Percentiles rank a stretch among this genome's conserved stretches.
Evolutionary conservation across 2,329 filamentous ascomycete genomes (phyloP).

Genomic region (Cladophialophora immunda): DNA sequence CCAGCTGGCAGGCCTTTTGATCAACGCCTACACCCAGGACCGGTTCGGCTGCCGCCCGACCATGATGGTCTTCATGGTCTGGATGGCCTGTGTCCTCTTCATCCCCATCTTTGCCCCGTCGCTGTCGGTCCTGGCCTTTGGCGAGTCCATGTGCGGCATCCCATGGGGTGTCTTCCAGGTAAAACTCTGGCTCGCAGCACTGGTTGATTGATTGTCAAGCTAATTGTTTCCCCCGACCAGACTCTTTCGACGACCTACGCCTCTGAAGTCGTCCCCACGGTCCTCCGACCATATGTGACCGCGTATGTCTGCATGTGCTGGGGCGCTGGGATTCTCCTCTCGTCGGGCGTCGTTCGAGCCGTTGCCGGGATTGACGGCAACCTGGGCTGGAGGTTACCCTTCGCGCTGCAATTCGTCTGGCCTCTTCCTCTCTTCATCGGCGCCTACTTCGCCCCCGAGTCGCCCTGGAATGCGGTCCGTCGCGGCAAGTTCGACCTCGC

Average conservation of each 20-base stretch:
- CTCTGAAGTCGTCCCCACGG: slow-evolving; percentile 69
- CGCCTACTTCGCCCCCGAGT: slow-evolving; percentile 45
- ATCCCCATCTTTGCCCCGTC: slow-evolving; percentile 60
- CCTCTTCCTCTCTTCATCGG: slow-evolving; percentile 42
- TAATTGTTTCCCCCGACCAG: too few species aligned
- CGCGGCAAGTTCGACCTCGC: slow-evolving; percentile 48
- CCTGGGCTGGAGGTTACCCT: slow-evolving; percentile 43
- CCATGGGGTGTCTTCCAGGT: slow-evolving; percentile 48
- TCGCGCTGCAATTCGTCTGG: slow-evolving; percentile 42
- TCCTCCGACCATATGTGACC: slow-evolving; percentile 66
- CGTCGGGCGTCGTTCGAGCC: slow-evolving; percentile 37
- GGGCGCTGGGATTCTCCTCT: slow-evolving; percentile 68
- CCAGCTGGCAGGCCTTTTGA: slow-evolving; percentile 44
- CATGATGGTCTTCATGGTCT: slow-evolving; percentile 54
- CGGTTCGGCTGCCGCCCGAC: slow-evolving; percentile 55
- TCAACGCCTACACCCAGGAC: slow-evolving; percentile 44
- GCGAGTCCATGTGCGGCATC: slow-evolving; percentile 58
- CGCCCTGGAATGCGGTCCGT: slow-evolving; percentile 48
- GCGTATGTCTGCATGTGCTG: slow-evolving; percentile 70
- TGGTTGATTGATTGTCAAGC: too few species aligned
- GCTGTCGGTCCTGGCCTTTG: slow-evolving; percentile 54
- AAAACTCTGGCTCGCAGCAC: neutral
- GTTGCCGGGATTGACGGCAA: slow-evolving; percentile 31
- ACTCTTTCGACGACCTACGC: slow-evolving; percentile 67
- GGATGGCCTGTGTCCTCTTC: slow-evolving; percentile 57